Conservation (phyloP, 1,284 basidiomycete genomes). For the Microbotryum silenes-acaulis region DNA sequence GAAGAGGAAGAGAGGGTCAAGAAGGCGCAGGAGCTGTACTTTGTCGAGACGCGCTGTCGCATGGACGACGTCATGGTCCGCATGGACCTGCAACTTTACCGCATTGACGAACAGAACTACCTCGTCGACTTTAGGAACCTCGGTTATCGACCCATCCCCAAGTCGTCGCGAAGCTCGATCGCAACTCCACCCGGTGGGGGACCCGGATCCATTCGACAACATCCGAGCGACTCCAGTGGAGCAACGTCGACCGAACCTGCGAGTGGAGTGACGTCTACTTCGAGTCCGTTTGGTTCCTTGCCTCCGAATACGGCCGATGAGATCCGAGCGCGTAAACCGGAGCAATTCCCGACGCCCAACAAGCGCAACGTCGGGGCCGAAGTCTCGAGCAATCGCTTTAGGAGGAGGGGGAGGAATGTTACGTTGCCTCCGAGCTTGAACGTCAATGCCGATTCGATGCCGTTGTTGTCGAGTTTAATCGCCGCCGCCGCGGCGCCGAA, state of each 20-base stretch:
- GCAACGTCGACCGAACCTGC: neutral
- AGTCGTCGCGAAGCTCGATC: conserved; percentile 36
- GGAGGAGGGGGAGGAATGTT: neutral
- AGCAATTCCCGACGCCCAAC: conserved; percentile 7
- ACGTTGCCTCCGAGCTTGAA: conserved; percentile 61
- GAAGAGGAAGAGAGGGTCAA: conserved; percentile 45
- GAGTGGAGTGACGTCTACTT: neutral
- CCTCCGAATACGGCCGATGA: conserved; percentile 31
- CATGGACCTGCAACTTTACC: conserved; percentile 95
- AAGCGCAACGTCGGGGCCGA: conserved; percentile 24
- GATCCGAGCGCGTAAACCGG: conserved; percentile 20
- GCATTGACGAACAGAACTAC: conserved; percentile 91
- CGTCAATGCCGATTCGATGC: conserved; percentile 63
- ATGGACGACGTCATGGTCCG: conserved; percentile 86
- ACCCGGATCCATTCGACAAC: neutral
- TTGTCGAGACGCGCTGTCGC: conserved; percentile 85
- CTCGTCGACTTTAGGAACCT: conserved; percentile 98
- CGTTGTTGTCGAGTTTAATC: conserved; percentile 78
- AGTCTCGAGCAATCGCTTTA: conserved; percentile 50
- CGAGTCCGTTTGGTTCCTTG: neutral
- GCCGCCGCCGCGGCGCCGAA: conserved; percentile 86
- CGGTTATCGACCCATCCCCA: conserved; percentile 61
- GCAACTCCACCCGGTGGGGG: conserved; percentile 1
- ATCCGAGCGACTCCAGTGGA: neutral
- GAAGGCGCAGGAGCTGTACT: conserved; percentile 62